These are phyloP conservation scores for Fragilaria crotonensis DNA, from an alignment of 108 stramenopile species.

Conservation along the genomic window DNA sequence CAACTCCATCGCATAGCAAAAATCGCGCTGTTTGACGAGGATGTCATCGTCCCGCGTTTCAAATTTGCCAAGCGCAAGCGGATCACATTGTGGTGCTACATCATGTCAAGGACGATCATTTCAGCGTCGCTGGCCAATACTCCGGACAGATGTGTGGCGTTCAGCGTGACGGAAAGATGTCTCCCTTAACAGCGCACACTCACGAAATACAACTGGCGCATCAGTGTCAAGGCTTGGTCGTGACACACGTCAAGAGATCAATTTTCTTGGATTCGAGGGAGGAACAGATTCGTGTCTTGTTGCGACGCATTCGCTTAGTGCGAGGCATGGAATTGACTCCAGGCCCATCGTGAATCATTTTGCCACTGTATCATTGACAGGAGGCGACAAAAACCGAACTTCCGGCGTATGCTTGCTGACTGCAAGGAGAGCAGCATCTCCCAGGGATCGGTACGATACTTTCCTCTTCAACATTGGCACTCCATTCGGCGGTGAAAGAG, in stretches of 20 bases:
- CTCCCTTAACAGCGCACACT: slow-evolving; percentile 47
- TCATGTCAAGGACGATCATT: slow-evolving; percentile 76
- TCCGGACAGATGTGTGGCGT: slow-evolving; percentile 39
- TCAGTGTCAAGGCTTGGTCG: slow-evolving; percentile 61
- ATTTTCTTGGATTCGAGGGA: slow-evolving; percentile 65
- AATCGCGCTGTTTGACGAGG: too few relatives aligned
- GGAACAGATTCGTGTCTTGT: slow-evolving; percentile 68
- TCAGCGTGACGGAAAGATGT: slow-evolving; percentile 30
- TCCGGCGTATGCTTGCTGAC: slow-evolving; percentile 1
- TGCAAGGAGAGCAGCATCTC: slow-evolving; percentile 35
- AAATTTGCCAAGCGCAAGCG: too few relatives aligned
- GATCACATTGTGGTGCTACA: slow-evolving; percentile 28
- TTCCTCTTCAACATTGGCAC: slow-evolving; percentile 59
- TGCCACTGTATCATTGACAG: slow-evolving; percentile 25
- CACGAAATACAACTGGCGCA: slow-evolving; percentile 79
- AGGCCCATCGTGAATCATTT: slow-evolving; percentile 35
- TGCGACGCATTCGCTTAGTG: slow-evolving; percentile 67
- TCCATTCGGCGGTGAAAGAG: slow-evolving; percentile 2
- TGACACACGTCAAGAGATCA: slow-evolving; percentile 42
- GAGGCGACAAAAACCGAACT: slow-evolving; percentile 1
- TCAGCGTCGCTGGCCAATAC: slow-evolving; percentile 63
- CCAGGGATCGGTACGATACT: slow-evolving; percentile 66
- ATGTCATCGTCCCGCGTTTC: too few relatives aligned
- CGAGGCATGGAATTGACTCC: slow-evolving; percentile 48
- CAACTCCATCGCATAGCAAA: too few relatives aligned